A percentile compares a stretch with the other conserved stretches of the same genome.
Conservation (phyloP, 805 yeast genomes). For the Saturnispora saitoi region DNA sequence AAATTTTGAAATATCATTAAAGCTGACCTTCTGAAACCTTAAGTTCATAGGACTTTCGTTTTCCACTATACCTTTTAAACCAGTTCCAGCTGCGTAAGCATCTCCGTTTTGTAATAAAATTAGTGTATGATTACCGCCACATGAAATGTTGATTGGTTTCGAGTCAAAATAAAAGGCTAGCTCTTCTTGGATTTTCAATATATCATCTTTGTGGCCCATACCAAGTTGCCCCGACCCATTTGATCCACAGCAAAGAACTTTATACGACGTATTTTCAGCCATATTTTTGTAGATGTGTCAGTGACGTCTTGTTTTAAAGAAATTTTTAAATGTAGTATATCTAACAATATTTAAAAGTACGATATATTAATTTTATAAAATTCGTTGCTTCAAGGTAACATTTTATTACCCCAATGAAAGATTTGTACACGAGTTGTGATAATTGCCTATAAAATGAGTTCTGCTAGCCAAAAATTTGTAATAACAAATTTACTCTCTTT, state of each 20-base stretch:
- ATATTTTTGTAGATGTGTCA: neutral
- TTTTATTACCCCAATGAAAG: no score
- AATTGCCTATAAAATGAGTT: no score
- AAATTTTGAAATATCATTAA: slow-evolving; percentile 27
- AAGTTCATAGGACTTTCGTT: neutral
- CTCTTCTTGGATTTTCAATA: slow-evolving; percentile 21
- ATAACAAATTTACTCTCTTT: no score
- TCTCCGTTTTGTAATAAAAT: slow-evolving; percentile 46
- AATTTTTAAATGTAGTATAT: no score
- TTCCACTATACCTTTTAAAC: slow-evolving; percentile 2
- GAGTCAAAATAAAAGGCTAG: neutral
- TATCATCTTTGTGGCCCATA: slow-evolving; percentile 43
- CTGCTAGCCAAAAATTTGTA: no score
- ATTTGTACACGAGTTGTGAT: no score
- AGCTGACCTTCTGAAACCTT: neutral
- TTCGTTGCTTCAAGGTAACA: no score
- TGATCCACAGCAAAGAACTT: slow-evolving; percentile 63
- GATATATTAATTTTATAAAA: no score
- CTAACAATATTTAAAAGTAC: no score
- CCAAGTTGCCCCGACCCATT: slow-evolving; percentile 80
- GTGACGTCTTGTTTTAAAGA: no score
- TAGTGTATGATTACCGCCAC: slow-evolving; percentile 87
- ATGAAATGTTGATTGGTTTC: slow-evolving; percentile 32
- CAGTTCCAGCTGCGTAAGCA: slow-evolving; percentile 46
- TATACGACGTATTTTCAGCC: slow-evolving; percentile 11